These are phyloP conservation scores for Coniochaeta sp. DNA, from an alignment of 2,329 filamentous ascomycete genomes.

Conservation along the genomic window DNA sequence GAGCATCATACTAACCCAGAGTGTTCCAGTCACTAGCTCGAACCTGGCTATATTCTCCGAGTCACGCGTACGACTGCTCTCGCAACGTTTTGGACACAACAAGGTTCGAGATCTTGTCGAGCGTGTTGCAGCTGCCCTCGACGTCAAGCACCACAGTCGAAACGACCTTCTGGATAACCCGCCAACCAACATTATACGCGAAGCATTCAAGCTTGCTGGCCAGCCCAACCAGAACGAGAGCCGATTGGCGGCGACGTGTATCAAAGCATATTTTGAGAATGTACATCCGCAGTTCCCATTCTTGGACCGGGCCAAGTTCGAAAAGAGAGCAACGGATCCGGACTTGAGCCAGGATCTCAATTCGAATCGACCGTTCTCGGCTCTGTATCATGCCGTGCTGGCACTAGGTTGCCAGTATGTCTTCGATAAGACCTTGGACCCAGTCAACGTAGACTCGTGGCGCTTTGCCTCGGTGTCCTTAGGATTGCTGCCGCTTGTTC, in stretches of 20 bases:
- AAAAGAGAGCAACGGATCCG: not conserved
- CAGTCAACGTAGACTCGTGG: not conserved
- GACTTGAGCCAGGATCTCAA: not conserved
- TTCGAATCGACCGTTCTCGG: not conserved
- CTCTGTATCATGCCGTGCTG: not conserved
- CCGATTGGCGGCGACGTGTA: not conserved
- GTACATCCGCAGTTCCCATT: not conserved
- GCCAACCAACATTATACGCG: not conserved
- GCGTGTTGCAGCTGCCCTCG: not conserved
- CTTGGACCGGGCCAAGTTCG: not conserved
- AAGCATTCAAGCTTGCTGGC: not conserved
- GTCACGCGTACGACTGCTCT: not conserved
- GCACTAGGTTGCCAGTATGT: not conserved
- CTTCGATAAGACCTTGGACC: not conserved
- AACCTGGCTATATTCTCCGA: conserved; percentile 1
- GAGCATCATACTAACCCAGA: not conserved
- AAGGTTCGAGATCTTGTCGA: not conserved
- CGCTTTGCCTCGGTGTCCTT: not conserved
- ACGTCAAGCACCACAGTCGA: not conserved
- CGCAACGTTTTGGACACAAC: not conserved
- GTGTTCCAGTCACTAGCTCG: not conserved
- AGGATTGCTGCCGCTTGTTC: not conserved
- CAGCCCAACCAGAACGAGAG: not conserved
- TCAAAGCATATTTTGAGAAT: not conserved
- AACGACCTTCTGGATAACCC: not conserved